Base-by-base conservation (phyloP, 257 asterid species). In the Gentiana straminea region DNA sequence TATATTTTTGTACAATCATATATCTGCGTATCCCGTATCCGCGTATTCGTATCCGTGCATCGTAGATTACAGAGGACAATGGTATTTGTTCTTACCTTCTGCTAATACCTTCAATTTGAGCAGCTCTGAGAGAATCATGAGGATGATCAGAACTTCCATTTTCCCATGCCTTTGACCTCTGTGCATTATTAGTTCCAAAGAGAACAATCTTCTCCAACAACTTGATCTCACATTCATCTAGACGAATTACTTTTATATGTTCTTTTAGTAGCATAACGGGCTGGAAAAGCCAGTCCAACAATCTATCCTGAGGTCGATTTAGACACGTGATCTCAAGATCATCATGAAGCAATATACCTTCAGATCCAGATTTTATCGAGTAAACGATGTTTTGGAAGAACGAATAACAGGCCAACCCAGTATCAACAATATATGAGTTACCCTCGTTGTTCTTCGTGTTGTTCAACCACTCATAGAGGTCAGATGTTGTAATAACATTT, bases 221-320 rank as follows among this genome's bases (percentile, higher is more conserved):
- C 52, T 76, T 66, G 39, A 70, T 65, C 63, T 91, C 98, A 13
- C 87, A 77, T 59, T 91, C 88, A 72, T 83, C 92, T 69, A 91
- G 64, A 4, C 46, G 73, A 39, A 87, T 69, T 68, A 54, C 95
- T 67, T 82, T 70, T 51, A 91, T 71, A 76, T 87, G 95, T 70
- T 87, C 98, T 58, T 91, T 91, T 44, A 91, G 87, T 55, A 87
- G 87, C 78, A 91, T 60, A 38, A 84, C 51, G 1, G 98, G 98
- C 49, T 91, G 86, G 57, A 87, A 91, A 67, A 91, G 88, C 97
- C 97, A 87, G 69, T 91, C 98, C 70, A 85, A 37, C 43, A 87
- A 63, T 61, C 90, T 79, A 74, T 88, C 94, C 48, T 81, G 95
- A 4, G 98, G 98, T 57, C 94, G 72, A 60, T 87, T 91, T 52